Percentiles rank a stretch among this genome's conserved stretches.
Conservation (phyloP, 2,329 filamentous ascomycete genomes). For the Penicillium sp. region DNA sequence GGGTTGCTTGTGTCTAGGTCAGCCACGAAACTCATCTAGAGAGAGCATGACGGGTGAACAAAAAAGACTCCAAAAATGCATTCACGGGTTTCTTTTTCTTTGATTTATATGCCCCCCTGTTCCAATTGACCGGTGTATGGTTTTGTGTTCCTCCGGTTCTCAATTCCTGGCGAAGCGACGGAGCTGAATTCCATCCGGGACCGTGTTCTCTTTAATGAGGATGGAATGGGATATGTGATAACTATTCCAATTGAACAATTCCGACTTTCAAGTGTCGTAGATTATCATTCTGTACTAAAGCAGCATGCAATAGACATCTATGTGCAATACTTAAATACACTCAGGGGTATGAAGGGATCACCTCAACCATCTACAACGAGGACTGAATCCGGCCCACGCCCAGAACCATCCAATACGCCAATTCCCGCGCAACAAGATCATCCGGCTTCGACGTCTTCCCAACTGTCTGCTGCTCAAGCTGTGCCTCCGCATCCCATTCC, state of each 20-base stretch:
- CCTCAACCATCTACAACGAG: conserved; percentile 14
- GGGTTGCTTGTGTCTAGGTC: conserved; percentile 25
- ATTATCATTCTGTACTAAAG: no score
- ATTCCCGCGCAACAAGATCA: conserved; percentile 70
- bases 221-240: conserved; percentile 26
- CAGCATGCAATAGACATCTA: no score
- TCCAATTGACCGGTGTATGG: conserved; percentile 19
- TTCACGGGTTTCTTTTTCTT: conserved; percentile 26
- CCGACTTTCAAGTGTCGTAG: conserved; percentile 16
- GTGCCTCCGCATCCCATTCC: conserved; percentile 71
- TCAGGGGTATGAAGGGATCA: conserved; percentile 16
- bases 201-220: conserved; percentile 23
- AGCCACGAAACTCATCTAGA: conserved; percentile 20
- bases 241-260: conserved; percentile 26
- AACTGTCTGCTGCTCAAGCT: conserved; percentile 33
- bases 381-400: conserved; percentile 71
- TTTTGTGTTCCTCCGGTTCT: conserved; percentile 13
- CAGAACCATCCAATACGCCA: conserved; percentile 93
- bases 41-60: conserved; percentile 24
- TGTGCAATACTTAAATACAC: conserved; percentile 6
- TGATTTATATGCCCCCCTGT: conserved; percentile 24
- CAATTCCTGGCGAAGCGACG: conserved; percentile 16
- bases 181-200: conserved; percentile 19
- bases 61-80: conserved; percentile 25
- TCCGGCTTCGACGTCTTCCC: conserved; percentile 51